Base-by-base conservation (phyloP, 352 stramenopile genomes). In the Phytophthora sojae region DNA sequence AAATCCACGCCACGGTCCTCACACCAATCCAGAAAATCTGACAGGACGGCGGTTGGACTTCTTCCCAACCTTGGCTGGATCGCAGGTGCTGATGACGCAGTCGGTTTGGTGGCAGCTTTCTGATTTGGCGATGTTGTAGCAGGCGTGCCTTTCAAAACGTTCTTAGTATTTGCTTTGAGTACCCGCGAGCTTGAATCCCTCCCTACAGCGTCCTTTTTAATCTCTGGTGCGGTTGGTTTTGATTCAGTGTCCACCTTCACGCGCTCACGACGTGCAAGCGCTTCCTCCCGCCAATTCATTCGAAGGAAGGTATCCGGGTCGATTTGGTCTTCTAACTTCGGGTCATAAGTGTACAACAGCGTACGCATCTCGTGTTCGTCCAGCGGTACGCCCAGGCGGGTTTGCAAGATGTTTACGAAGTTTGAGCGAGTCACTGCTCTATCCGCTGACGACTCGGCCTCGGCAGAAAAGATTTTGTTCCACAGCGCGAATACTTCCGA, bases 311-410 rank as follows among this genome's bases (percentile, higher is more conserved):
- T 55, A 23, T 32, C 44, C 30, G 71, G 86, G 57, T 91, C 73
- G 3, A 94, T 73, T 59, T 77, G 44, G 51, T 94, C 85, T 17
- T 79, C 71, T 7, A 90, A 58, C 4, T 80, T 42, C 8, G 69
- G 78, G 39, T 93, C 87, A 17, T 93, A 91, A 4, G 70, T 80
- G 52, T 85, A 83, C 1, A 94, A 55, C 3, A 92, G 3, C 15
- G 79, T 55, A 1, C 76, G 80, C 51, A 92, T 56, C 25, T 93
- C 87, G n/a, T 87, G 76, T 23, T 77, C 61, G 4, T 76, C 66
- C 8, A 94, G 63, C 11, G 80, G 75, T 2, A 93, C 39, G 14
- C 64, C 37, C 17, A 94, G 58, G 6, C 68, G 45, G 8, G 76
- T 64, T 32, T 51, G 64, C 17, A 69, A 84, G 2, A 86, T 61